These are phyloP conservation scores for Geranium incanum DNA, from an alignment of 441 rosid species.

Conservation along the genomic window DNA sequence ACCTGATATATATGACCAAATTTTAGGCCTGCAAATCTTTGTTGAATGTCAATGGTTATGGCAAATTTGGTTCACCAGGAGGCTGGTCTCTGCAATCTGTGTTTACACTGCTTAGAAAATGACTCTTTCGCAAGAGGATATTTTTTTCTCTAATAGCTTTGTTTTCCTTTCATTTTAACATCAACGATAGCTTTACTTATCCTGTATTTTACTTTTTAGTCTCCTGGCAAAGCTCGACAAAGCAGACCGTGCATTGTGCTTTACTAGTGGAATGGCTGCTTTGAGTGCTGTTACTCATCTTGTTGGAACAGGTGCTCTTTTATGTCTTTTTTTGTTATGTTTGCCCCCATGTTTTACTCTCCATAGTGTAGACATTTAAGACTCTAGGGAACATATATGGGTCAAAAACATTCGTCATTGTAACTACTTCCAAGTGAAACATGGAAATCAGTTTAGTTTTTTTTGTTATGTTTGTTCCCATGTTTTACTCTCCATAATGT, in stretches of 20 bases:
- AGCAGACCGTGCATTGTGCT: constrained; percentile 92
- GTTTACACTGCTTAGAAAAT: background rate
- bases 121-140: background rate
- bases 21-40: background rate
- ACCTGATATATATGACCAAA: no score
- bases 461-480: background rate
- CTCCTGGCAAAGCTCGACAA: constrained; percentile 89
- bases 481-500: background rate
- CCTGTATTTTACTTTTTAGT: constrained; percentile 31
- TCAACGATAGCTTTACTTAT: background rate
- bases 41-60: background rate
- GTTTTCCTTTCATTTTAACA: background rate
- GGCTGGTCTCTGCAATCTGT: background rate
- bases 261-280: constrained; percentile 98
- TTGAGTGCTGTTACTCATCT: constrained; percentile 74
- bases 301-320: constrained; percentile 46
- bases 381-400: background rate
- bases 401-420: no score
- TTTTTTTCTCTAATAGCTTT: background rate
- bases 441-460: background rate
- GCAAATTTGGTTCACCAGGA: constrained; percentile 1
- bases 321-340: background rate
- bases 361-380: background rate
- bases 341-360: background rate
- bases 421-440: no score